Conservation (phyloP, 257 asterid genomes). For the Marsdenia floribunda region DNA sequence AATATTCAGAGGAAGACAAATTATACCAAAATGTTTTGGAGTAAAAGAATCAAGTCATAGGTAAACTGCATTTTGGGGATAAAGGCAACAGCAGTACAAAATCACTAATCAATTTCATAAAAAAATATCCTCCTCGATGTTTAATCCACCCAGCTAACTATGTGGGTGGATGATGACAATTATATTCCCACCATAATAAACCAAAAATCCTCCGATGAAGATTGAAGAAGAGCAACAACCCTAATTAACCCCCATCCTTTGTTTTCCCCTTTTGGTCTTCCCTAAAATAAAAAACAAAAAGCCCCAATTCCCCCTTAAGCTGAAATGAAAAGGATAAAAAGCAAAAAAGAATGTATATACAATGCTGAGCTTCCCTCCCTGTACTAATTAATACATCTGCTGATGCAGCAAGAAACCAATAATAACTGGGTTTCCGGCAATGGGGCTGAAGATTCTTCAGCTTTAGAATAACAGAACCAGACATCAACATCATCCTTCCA, state of each 20-base stretch:
- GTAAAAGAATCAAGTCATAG: no score
- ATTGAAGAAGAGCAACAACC: neutral
- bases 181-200: neutral
- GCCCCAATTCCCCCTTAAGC: neutral
- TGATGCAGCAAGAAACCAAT: neutral
- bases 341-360: constrained; percentile 14
- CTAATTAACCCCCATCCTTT: neutral
- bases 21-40: no score
- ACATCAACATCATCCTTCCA: neutral
- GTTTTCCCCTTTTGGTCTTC: neutral
- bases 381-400: neutral
- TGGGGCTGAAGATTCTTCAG: neutral
- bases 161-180: neutral
- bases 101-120: neutral
- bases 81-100: neutral
- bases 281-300: neutral
- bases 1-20: no score
- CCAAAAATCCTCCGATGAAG: neutral
- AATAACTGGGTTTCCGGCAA: neutral
- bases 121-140: neutral
- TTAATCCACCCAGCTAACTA: neutral
- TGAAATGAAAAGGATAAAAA: neutral
- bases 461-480: neutral
- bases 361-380: constrained; percentile 1
- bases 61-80: no score